Base-by-base conservation (phyloP, 139 green algal genomes). In the Tetraselmis chui region DNA sequence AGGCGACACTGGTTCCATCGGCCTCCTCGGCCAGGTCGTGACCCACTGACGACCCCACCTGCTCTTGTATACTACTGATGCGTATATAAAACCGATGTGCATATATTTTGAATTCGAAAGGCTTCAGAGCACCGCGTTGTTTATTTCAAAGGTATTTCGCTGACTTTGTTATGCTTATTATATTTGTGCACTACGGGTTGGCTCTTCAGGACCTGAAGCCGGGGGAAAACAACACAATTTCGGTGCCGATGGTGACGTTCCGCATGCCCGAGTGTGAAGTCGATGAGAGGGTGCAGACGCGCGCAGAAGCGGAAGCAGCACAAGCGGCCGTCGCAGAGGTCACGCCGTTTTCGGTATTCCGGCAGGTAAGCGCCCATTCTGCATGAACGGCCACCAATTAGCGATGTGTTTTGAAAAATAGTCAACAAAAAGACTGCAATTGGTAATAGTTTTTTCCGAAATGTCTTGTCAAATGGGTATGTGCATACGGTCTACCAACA, bases 11-110 rank as follows among this genome's bases (percentile, higher is more conserved):
- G 82, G 76, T 2, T 74, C 32, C 67, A 77, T 80, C 1, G 84
- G 76, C 23, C 59, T 88, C 1, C 81, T 88, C 1, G 84, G 81
- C 25, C 45, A 79, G 29, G 45, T 67, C 11, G 45, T 5, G 11
- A 67, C 11, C 45, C 5, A 18, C 5, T 18, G 45, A 67, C 18
- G 45, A 18, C 45, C 18, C 18, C 45, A 67, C 45, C 45, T 67
- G 11, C 45, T 18, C 45, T 67, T 67, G 18, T 67, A 67, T 25
- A 5, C 45, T 18, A 25, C 45, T 67, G 18, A 67, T 67, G 18
- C 45, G 11, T 67, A 25, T 5, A 67, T 5, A 18, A 67, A 25
- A 5, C 45, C 18, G 45, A 67, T 5, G 45, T 25, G 18, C 18
- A 67, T 5, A 18, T 5, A 25, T 67, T 67, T 18, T 67, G 5